phyloP scores from a whole-genome alignment of 306 rosid genomes.

The Cyamopsis tetragonoloba region DNA sequence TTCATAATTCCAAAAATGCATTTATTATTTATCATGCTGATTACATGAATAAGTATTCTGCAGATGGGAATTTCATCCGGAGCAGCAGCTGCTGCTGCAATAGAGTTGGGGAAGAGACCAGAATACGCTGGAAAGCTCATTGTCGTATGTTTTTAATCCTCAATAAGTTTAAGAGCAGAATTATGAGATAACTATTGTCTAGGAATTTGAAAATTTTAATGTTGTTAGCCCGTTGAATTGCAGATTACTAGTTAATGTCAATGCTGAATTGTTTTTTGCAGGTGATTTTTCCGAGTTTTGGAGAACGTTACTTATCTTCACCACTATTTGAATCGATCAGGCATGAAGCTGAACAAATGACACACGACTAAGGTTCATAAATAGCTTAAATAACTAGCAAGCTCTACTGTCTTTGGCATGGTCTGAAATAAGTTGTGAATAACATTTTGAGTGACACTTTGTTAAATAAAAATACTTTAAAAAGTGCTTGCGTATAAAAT shows the following conservation, averaged over 20 bases:
- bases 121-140: slow-evolving; percentile 80
- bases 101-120: slow-evolving; percentile 60
- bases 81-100: slow-evolving; percentile 74
- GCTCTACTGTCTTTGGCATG: neutral
- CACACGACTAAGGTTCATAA: slow-evolving; percentile 27
- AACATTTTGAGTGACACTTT: neutral
- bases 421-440: slow-evolving; percentile 4
- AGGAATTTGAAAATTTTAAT: neutral
- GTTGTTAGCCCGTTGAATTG: neutral
- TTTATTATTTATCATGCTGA: neutral
- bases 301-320: slow-evolving; percentile 63
- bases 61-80: slow-evolving; percentile 88
- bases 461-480: neutral
- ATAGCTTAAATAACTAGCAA: neutral
- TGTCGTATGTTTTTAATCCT: slow-evolving; percentile 41
- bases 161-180: neutral
- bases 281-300: slow-evolving; percentile 61
- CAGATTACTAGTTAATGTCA: neutral
- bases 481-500: neutral
- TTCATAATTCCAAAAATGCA: neutral
- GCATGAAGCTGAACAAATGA: slow-evolving; percentile 60
- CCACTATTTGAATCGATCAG: slow-evolving; percentile 53
- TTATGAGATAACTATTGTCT: neutral
- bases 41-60: slow-evolving; percentile 9
- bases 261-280: slow-evolving; percentile 24